Evolutionary conservation across 192 early-diverging fungal genomes (phyloP).

Genomic region (Backusella australiensis): DNA sequence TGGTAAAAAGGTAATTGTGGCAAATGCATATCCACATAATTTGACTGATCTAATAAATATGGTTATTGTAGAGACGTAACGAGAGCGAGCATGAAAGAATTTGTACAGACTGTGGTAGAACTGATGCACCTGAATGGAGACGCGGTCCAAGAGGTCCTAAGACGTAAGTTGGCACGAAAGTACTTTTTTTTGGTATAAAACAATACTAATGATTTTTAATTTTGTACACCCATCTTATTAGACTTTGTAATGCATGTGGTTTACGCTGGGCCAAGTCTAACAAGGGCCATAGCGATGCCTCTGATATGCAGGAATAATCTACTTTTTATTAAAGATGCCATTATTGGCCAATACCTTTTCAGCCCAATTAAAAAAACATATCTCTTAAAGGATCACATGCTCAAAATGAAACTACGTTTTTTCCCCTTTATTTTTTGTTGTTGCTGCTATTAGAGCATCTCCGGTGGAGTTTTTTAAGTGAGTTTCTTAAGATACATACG

Average conservation of each 20-base stretch:
- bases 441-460: too few relatives aligned
- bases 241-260: slow-evolving; percentile 44
- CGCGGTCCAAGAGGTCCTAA: slow-evolving; percentile 41
- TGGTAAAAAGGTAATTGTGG: slow-evolving; percentile 7
- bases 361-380: neutral
- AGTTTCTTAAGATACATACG: neutral
- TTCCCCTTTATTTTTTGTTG: neutral
- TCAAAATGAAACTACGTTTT: neutral
- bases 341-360: neutral
- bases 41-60: neutral
- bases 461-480: too few relatives aligned
- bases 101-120: slow-evolving; percentile 46
- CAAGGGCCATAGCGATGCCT: slow-evolving; percentile 5
- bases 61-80: slow-evolving; percentile 2
- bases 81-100: slow-evolving; percentile 35
- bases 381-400: neutral
- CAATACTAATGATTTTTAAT: neutral
- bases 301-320: slow-evolving; percentile 2
- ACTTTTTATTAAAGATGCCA: neutral
- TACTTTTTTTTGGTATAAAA: neutral
- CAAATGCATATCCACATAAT: neutral
- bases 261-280: slow-evolving; percentile 34
- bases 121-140: slow-evolving; percentile 46
- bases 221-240: neutral
- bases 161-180: slow-evolving; percentile 25